Evolutionary conservation across 164 flowering plant genomes (phyloP).

Genomic region (Nelumbo lutea): DNA sequence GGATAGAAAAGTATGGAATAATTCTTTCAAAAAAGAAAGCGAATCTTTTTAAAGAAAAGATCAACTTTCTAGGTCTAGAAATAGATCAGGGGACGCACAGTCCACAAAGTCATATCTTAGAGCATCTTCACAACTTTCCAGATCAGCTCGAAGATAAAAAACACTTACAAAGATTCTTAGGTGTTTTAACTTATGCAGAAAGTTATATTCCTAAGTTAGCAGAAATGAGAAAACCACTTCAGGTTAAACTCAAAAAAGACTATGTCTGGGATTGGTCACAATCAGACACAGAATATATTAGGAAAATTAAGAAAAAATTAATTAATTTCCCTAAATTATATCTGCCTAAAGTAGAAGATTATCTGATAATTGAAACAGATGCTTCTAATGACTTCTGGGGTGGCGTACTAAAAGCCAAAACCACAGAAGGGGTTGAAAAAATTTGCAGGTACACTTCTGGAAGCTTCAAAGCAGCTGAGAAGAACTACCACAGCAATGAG

Average conservation of each 20-base stretch:
- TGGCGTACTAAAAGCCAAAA: not conserved
- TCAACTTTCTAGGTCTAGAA: conserved; percentile 10
- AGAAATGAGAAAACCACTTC: not conserved
- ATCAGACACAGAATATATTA: not conserved
- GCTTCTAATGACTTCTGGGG: conserved; percentile 9
- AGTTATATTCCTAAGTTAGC: conserved; percentile 7
- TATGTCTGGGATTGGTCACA: not conserved
- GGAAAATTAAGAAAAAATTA: not conserved
- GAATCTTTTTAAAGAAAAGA: not conserved
- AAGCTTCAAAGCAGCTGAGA: too few species aligned
- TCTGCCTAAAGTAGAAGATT: conserved; percentile 1
- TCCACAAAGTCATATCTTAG: not conserved
- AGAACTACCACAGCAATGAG: too few species aligned
- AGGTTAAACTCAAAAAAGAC: conserved; percentile 6
- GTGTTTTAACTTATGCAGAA: not conserved
- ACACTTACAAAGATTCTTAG: conserved; percentile 7
- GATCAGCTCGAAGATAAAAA: not conserved
- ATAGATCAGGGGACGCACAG: not conserved
- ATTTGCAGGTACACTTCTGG: too few species aligned
- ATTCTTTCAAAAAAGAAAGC: not conserved
- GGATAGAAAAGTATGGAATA: not conserved
- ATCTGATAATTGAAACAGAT: conserved; percentile 6
- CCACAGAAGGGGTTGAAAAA: too few species aligned
- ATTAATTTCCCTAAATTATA: not conserved
- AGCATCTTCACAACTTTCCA: conserved; percentile 5